A percentile compares a stretch with the other conserved stretches of the same genome.
Conservation (phyloP, 371 early-diverging fungal species). For the Haplosporangium sp. region DNA sequence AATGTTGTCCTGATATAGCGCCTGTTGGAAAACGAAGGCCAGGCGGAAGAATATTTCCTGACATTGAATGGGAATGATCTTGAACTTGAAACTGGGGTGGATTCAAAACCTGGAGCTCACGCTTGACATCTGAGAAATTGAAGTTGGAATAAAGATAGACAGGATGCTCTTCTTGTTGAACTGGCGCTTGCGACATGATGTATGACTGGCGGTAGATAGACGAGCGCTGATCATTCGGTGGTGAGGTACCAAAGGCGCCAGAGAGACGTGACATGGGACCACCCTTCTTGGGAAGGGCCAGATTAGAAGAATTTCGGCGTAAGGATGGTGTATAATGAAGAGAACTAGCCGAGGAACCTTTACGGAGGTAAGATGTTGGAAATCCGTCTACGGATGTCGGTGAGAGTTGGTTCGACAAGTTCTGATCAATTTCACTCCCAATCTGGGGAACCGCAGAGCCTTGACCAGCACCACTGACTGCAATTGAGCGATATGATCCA, state of each 20-base stretch:
- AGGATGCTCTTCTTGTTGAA: slow-evolving; percentile 58
- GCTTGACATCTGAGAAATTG: slow-evolving; percentile 80
- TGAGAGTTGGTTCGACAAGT: slow-evolving; percentile 20
- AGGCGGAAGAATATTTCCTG: slow-evolving; percentile 74
- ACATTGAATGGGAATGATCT: slow-evolving; percentile 74
- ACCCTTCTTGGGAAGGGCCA: slow-evolving; percentile 43
- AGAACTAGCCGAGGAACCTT: slow-evolving; percentile 25
- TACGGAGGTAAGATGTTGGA: slow-evolving; percentile 53
- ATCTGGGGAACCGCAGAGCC: slow-evolving; percentile 52
- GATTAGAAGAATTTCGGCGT: slow-evolving; percentile 53
- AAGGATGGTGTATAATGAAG: slow-evolving; percentile 40
- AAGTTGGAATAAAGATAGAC: slow-evolving; percentile 83
- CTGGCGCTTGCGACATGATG: slow-evolving; percentile 28
- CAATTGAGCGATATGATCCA: slow-evolving; percentile 84
- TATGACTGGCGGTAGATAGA: slow-evolving; percentile 54
- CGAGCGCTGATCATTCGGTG: slow-evolving; percentile 41
- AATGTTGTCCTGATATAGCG: slow-evolving; percentile 72
- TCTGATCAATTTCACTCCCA: slow-evolving; percentile 47
- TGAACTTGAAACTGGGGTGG: slow-evolving; percentile 67
- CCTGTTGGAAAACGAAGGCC: slow-evolving; percentile 85
- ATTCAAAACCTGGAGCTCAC: slow-evolving; percentile 74
- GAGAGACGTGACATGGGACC: slow-evolving; percentile 56
- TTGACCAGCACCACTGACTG: slow-evolving; percentile 60
- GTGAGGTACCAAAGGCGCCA: slow-evolving; percentile 37
- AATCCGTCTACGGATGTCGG: slow-evolving; percentile 40